A percentile compares a stretch with the other conserved stretches of the same genome.
Conservation (phyloP, 2,329 filamentous ascomycete species). For the Cladophialophora psammophila region DNA sequence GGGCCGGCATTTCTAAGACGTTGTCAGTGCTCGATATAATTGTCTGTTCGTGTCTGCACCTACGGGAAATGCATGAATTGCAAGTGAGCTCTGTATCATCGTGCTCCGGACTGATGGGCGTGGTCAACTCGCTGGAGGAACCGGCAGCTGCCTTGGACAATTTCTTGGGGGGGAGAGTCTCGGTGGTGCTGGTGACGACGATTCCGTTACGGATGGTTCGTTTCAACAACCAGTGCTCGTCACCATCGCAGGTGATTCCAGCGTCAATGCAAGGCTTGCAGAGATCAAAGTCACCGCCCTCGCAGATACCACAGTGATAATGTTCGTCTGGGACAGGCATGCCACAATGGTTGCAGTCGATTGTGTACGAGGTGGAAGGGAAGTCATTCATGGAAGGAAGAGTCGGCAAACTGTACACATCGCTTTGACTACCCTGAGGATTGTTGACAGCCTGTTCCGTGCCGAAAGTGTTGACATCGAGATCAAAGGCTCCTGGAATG, state of each 20-base stretch:
- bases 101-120: constrained; percentile 28
- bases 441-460: constrained; percentile 21
- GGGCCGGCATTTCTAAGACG: constrained; percentile 70
- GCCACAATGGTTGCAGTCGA: constrained; percentile 94
- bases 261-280: constrained; percentile 79
- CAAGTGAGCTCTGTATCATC: constrained; percentile 54
- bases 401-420: constrained; percentile 43
- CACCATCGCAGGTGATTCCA: constrained; percentile 78
- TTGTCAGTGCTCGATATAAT: constrained; percentile 40
- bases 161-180: constrained; percentile 74
- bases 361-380: constrained; percentile 68
- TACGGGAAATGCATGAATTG: constrained; percentile 72
- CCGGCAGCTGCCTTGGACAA: constrained; percentile 27
- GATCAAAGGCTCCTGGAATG: constrained; percentile 37
- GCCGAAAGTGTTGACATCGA: constrained; percentile 20
- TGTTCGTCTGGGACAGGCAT: constrained; percentile 79
- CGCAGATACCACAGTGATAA: constrained; percentile 94
- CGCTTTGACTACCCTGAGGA: constrained; percentile 13
- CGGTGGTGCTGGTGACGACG: constrained; percentile 84
- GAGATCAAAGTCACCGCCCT: constrained; percentile 92
- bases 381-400: constrained; percentile 47
- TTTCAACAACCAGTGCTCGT: constrained; percentile 94
- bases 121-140: constrained; percentile 33
- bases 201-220: constrained; percentile 78
- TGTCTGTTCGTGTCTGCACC: constrained; percentile 34